Percentiles rank a stretch among this genome's conserved stretches.
These are phyloP conservation scores for Leucoagaricus sp. DNA, from an alignment of 1,284 basidiomycete genomes.

Conservation along the genomic window DNA sequence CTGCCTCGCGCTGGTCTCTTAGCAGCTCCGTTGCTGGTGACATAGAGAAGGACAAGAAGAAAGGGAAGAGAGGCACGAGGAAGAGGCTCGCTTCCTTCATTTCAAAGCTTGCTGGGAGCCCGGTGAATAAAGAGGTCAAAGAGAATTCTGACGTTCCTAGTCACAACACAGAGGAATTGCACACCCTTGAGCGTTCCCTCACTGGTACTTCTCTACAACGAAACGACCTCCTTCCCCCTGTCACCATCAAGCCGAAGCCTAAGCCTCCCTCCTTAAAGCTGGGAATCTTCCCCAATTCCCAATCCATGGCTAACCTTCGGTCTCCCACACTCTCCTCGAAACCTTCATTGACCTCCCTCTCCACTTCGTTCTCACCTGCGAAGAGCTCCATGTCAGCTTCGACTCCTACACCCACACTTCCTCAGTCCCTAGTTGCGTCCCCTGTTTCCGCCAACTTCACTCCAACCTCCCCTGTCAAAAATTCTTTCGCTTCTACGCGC, in stretches of 20 bases:
- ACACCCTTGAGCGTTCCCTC: background rate
- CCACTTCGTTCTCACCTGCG: background rate
- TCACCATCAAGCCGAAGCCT: background rate
- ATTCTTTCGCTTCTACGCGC: background rate
- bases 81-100: conserved; percentile 12
- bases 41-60: conserved; percentile 8
- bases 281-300: background rate
- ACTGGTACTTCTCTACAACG: background rate
- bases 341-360: conserved; percentile 1
- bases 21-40: conserved; percentile 11
- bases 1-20: conserved; percentile 11
- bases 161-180: background rate
- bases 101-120: conserved; percentile 4
- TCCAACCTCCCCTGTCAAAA: background rate
- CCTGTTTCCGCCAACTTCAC: background rate
- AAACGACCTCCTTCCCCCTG: background rate
- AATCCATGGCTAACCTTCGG: background rate
- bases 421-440: background rate
- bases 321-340: conserved; percentile 9
- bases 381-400: background rate
- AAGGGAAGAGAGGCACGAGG: conserved; percentile 2
- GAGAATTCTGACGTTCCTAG: background rate
- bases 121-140: background rate
- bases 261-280: conserved; percentile 14
- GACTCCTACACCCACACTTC: conserved; percentile 1